phyloP scores from a whole-genome alignment of 2,329 filamentous ascomycete genomes.

The Colletotrichum euphorbiae region DNA sequence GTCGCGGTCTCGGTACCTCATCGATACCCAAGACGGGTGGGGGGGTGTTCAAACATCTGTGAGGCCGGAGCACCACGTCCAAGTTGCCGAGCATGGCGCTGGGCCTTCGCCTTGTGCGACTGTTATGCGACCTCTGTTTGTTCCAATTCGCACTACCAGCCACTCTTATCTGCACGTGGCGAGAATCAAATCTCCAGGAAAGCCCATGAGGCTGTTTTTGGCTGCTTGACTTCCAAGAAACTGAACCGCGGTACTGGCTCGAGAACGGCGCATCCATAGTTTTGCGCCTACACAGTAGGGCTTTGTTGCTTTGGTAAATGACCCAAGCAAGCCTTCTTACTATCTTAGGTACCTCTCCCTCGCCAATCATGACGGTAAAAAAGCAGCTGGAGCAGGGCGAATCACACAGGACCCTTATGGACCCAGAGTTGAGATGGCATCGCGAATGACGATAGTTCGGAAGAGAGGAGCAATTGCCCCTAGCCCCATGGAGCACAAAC shows the following conservation, averaged over 20 bases:
- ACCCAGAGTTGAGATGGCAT: constrained; percentile 4
- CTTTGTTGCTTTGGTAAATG: background rate
- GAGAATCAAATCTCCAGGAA: background rate
- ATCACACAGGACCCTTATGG: background rate
- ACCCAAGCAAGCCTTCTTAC: background rate
- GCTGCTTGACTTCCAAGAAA: background rate
- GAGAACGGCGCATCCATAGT: constrained; percentile 1
- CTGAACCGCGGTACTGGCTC: background rate
- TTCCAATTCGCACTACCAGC: background rate
- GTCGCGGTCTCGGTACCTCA: constrained; percentile 19
- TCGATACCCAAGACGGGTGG: constrained; percentile 32
- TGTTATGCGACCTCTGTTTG: background rate
- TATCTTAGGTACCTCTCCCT: background rate
- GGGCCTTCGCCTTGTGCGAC: too few relatives aligned
- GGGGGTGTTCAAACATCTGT: constrained; percentile 1
- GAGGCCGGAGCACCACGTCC: constrained; percentile 4
- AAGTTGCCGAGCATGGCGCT: background rate
- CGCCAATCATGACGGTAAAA: background rate
- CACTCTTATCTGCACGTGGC: background rate
- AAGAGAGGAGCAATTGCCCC: background rate
- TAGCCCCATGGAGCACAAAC: constrained; percentile 3
- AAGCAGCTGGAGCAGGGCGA: background rate
- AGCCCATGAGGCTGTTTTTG: background rate
- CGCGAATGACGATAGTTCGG: constrained; percentile 13
- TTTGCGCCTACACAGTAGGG: background rate